A percentile compares a stretch with the other conserved stretches of the same genome.
Evolutionary conservation across 192 early-diverging fungal species (phyloP).

Genomic region (Coemansia sp.): DNA sequence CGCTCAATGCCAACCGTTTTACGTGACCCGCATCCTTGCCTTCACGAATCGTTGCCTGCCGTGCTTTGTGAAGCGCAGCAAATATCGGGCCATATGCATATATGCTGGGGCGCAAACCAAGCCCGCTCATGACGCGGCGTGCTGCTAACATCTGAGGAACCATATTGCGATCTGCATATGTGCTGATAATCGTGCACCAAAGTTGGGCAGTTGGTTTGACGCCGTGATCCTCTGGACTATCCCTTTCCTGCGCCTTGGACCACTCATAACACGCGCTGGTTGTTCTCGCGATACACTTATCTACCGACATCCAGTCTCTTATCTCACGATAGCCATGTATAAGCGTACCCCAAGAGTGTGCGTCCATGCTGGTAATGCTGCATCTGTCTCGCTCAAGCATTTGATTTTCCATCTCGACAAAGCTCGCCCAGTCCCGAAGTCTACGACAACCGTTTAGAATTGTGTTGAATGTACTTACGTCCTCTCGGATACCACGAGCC

Average conservation of each 20-base stretch:
- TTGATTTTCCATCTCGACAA: slow-evolving; percentile 30
- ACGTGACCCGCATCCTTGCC: slow-evolving; percentile 23
- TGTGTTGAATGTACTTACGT: slow-evolving; percentile 47
- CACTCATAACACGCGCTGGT: slow-evolving; percentile 22
- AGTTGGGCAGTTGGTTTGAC: slow-evolving; percentile 30
- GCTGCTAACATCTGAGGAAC: slow-evolving; percentile 33
- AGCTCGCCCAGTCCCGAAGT: slow-evolving; percentile 27
- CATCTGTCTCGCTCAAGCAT: slow-evolving; percentile 34
- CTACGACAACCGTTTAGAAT: slow-evolving; percentile 45
- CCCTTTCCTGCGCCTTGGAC: slow-evolving; percentile 11
- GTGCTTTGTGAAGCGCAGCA: slow-evolving; percentile 36
- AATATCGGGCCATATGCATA: slow-evolving; percentile 38
- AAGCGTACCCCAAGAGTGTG: slow-evolving; percentile 41
- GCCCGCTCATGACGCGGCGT: slow-evolving; percentile 22
- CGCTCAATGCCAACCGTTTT: slow-evolving; percentile 22
- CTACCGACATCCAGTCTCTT: slow-evolving; percentile 37
- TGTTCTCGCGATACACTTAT: slow-evolving; percentile 23
- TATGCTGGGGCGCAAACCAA: slow-evolving; percentile 22
- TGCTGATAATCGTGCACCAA: slow-evolving; percentile 36
- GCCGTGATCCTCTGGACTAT: not conserved
- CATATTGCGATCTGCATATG: slow-evolving; percentile 42
- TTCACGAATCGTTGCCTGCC: slow-evolving; percentile 12
- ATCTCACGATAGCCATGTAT: slow-evolving; percentile 37
- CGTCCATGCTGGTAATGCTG: slow-evolving; percentile 45
- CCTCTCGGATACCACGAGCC: slow-evolving; percentile 28